phyloP scores from a whole-genome alignment of 2,329 filamentous ascomycete species.

The Xylaria hypoxylon region DNA sequence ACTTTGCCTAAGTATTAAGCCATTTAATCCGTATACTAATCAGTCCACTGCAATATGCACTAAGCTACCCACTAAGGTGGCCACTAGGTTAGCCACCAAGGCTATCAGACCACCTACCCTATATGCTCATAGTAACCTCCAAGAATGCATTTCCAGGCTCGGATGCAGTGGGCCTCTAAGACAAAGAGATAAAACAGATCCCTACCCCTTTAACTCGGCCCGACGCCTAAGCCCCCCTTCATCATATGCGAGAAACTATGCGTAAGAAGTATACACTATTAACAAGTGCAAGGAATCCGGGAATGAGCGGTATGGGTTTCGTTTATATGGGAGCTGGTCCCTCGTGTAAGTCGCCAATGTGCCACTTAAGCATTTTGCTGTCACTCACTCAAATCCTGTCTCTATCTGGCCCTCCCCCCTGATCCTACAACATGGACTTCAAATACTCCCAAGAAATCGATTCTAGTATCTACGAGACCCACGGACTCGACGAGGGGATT shows the following conservation, averaged over 20 bases:
- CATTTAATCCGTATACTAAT: not conserved
- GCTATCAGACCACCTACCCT: constrained; percentile 21
- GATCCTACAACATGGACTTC: constrained; percentile 43
- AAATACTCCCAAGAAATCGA: constrained; percentile 48
- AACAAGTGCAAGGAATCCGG: constrained; percentile 35
- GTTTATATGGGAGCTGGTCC: constrained; percentile 1
- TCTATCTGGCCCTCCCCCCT: constrained; percentile 1
- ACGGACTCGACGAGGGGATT: constrained; percentile 48
- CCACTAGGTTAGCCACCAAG: constrained; percentile 11
- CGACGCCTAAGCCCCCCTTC: constrained; percentile 24
- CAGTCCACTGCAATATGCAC: constrained; percentile 7
- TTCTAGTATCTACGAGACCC: constrained; percentile 44
- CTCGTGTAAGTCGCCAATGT: constrained; percentile 1
- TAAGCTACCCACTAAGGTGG: constrained; percentile 1
- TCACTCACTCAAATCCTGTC: not conserved
- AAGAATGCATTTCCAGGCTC: constrained; percentile 22
- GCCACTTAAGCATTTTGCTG: not conserved
- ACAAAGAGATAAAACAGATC: constrained; percentile 13
- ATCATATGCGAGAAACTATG: constrained; percentile 10
- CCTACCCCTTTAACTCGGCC: constrained; percentile 23
- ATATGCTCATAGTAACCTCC: constrained; percentile 12
- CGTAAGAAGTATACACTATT: constrained; percentile 12
- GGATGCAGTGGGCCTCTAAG: constrained; percentile 28
- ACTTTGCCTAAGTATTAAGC: not conserved
- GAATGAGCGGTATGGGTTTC: not conserved